phyloP scores from a whole-genome alignment of 768 basidiomycete genomes.

The Tephrocybe rancida region DNA sequence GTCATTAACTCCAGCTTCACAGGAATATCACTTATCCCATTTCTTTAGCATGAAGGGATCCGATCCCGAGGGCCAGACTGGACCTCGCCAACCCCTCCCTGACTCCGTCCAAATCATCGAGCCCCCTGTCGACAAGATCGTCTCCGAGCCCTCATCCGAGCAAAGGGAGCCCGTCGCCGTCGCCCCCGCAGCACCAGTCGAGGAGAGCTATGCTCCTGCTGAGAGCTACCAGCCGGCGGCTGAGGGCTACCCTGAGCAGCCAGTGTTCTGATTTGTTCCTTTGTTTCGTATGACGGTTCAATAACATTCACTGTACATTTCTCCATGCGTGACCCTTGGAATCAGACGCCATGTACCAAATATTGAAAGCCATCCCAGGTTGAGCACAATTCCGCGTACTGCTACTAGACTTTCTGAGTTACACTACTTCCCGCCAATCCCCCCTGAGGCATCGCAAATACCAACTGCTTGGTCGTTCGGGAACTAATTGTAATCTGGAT shows the following conservation, averaged over 20 bases:
- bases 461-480: conserved; percentile 28
- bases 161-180: conserved; percentile 71
- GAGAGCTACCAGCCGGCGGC: conserved; percentile 39
- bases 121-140: conserved; percentile 88
- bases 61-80: conserved; percentile 89
- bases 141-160: conserved; percentile 89
- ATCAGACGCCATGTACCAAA: not conserved
- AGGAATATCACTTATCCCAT: conserved; percentile 8
- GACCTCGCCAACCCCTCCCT: conserved; percentile 92
- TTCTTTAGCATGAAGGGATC: conserved; percentile 87
- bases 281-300: conserved; percentile 3
- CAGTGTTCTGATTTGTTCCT: conserved; percentile 57
- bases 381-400: too few species aligned
- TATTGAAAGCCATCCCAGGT: too few species aligned
- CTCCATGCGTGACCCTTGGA: not conserved
- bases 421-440: conserved; percentile 55
- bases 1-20: conserved; percentile 9
- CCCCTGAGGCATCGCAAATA: conserved; percentile 46
- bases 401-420: conserved; percentile 13
- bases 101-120: conserved; percentile 91
- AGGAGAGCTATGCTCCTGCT: conserved; percentile 53
- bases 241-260: conserved; percentile 45
- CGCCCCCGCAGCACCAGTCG: conserved; percentile 51
- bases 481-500: conserved; percentile 39
- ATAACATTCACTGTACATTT: conserved; percentile 5